These are phyloP conservation scores for Lipomyces kockii DNA, from an alignment of 805 yeast genomes.

Conservation along the genomic window DNA sequence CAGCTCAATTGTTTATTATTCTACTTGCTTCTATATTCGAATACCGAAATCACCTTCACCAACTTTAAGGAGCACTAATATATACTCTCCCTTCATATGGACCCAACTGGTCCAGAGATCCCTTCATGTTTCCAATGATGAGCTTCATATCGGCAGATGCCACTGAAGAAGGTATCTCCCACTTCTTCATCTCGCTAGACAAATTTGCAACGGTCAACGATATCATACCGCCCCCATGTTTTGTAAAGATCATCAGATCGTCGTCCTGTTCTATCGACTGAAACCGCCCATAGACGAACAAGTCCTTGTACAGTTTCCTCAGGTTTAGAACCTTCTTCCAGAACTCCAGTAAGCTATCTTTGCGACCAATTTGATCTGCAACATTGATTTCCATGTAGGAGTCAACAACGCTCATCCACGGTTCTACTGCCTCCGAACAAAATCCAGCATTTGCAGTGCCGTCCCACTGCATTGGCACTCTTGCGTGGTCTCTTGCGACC, in stretches of 20 bases:
- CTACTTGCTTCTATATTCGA: too few species aligned
- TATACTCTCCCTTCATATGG: too few species aligned
- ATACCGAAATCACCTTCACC: too few species aligned
- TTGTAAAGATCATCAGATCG: not conserved
- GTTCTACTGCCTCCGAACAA: conserved; percentile 46
- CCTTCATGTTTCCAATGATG: too few species aligned
- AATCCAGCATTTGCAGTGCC: conserved; percentile 50
- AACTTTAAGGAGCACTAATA: too few species aligned
- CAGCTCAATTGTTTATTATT: too few species aligned
- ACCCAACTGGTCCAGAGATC: too few species aligned
- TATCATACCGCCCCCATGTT: too few species aligned
- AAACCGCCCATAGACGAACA: conserved; percentile 51
- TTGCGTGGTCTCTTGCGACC: conserved; percentile 57
- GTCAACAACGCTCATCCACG: conserved; percentile 59
- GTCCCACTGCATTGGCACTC: conserved; percentile 61
- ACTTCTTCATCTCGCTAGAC: too few species aligned
- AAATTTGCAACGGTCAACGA: too few species aligned
- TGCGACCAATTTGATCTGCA: conserved; percentile 52
- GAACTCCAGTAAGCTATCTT: conserved; percentile 53
- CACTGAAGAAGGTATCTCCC: too few species aligned
- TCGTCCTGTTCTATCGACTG: conserved; percentile 24
- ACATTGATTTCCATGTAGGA: conserved; percentile 56
- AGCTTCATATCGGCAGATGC: too few species aligned
- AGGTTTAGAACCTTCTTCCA: conserved; percentile 52
- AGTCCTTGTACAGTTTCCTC: conserved; percentile 54